Evolutionary conservation across 2,329 filamentous ascomycete species (phyloP), one percentile per base, ranked within the genome.

Genomic region (Dactylellina leptospora): DNA sequence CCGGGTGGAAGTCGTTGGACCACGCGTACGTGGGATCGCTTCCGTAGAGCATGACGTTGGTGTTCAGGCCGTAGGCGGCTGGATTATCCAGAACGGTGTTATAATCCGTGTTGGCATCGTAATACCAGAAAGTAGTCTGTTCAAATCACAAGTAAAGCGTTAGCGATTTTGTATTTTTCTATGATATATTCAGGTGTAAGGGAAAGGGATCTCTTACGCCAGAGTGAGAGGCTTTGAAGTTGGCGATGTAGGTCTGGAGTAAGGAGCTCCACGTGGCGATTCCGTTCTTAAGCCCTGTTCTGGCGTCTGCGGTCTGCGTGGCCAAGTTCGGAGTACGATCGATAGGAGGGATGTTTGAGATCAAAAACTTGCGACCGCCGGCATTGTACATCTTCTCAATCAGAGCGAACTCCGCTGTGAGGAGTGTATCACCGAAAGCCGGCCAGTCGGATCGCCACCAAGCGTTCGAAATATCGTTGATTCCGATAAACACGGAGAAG

Each of bases 381-480:
- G 79, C 78, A 1, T 76, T 76, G 76, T 84, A 84, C 3, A 84
- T 76, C 70, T 79, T 47, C 59, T 82, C 78, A 0, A 83, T 76
- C 0, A 83, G 77, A 2, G 76, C 77, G 10, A 80, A 80, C 60
- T 84, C 84, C 18, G 80, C 79, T 0, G 76, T 78, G 25, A 75
- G 54, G 16, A 74, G 50, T 42, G 54, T 74, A 36, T 61, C 48
- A 11, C 56, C 23, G 36, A 51, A 58, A 69, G 58, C 55, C 38
- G 64, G 59, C 70, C 73, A 47, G 30, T 60, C 56, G 36, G 48
- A 40, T 50, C 33, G 3, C 61, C 55, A 82, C 71, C 80, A 85
- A 0, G 81, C 81, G 63, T 84, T 84, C 0, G 83, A 83, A 1
- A 86, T 81, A 70, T 85, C 84, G 59, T 86, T 86, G 66, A 86